Percentiles rank a stretch among this genome's conserved stretches.
These are phyloP conservation scores for Coemansia sp. DNA, from an alignment of 192 early-diverging fungal species.

Conservation along the genomic window DNA sequence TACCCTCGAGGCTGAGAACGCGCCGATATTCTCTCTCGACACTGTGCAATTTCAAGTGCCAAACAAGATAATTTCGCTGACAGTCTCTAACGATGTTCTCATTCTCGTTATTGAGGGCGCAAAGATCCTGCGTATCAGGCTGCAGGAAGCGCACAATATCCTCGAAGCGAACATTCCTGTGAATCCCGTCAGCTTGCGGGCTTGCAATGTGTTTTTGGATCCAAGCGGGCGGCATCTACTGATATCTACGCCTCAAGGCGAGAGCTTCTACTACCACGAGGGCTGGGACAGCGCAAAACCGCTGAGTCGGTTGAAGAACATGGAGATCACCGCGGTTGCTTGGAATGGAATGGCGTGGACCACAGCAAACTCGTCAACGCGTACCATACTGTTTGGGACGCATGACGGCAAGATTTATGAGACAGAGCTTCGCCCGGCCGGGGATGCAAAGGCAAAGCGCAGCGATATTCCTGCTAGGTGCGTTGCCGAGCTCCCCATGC, in stretches of 20 bases:
- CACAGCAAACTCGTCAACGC: constrained; percentile 62
- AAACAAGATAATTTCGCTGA: constrained; percentile 68
- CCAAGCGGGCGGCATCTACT: constrained; percentile 89
- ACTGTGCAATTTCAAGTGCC: constrained; percentile 89
- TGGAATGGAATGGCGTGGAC: constrained; percentile 73
- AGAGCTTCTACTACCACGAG: constrained; percentile 88
- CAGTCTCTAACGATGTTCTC: constrained; percentile 84
- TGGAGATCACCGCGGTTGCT: constrained; percentile 85
- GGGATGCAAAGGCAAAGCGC: constrained; percentile 84
- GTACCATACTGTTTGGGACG: constrained; percentile 82
- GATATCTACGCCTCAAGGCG: constrained; percentile 84
- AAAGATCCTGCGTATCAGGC: constrained; percentile 83
- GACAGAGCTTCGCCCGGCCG: constrained; percentile 82
- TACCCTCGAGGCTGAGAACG: constrained; percentile 43
- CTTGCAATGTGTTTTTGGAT: constrained; percentile 78
- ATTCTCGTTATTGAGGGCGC: constrained; percentile 77
- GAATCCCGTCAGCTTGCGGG: constrained; percentile 25
- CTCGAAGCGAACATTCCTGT: constrained; percentile 39
- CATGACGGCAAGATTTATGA: constrained; percentile 89
- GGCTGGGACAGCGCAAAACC: constrained; percentile 84
- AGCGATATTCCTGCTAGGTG: constrained; percentile 76
- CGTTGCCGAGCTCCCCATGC: constrained; percentile 63
- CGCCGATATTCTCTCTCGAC: constrained; percentile 80
- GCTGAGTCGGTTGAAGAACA: constrained; percentile 77
- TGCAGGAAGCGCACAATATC: constrained; percentile 75